phyloP scores from a whole-genome alignment of 495 filamentous ascomycete species.

The Daldinia loculata region DNA sequence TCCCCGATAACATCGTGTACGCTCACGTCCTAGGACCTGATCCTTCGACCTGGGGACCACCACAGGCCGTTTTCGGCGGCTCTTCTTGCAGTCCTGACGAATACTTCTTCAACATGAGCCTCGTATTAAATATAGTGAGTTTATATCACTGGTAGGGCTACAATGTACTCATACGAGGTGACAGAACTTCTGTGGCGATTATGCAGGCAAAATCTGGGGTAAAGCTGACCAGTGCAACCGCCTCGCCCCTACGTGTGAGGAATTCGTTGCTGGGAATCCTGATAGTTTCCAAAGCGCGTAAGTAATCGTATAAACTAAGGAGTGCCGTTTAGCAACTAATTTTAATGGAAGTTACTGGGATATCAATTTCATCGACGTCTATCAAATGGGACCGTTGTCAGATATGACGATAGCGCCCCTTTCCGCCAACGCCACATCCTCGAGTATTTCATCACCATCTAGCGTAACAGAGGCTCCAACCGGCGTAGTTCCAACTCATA shows the following conservation, averaged over 20 bases:
- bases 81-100: conserved; percentile 37
- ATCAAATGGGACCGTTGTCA: conserved; percentile 50
- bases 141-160: no score
- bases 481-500: conserved; percentile 26
- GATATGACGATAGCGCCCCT: conserved; percentile 21
- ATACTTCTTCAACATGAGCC: conserved; percentile 45
- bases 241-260: conserved; percentile 63
- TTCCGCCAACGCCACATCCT: not conserved
- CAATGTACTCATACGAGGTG: conserved; percentile 6
- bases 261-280: conserved; percentile 71
- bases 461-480: conserved; percentile 5
- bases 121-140: conserved; percentile 44
- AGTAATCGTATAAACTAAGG: not conserved
- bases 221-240: conserved; percentile 49
- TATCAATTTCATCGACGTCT: conserved; percentile 73
- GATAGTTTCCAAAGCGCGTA: conserved; percentile 61
- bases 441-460: not conserved
- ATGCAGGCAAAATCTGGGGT: conserved; percentile 74
- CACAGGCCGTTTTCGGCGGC: conserved; percentile 50
- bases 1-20: conserved; percentile 64
- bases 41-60: conserved; percentile 66
- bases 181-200: conserved; percentile 83
- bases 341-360: conserved; percentile 64
- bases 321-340: not conserved
- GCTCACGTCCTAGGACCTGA: conserved; percentile 63